phyloP scores from a whole-genome alignment of 2,329 filamentous ascomycete species.

The Beauveria sp. region DNA sequence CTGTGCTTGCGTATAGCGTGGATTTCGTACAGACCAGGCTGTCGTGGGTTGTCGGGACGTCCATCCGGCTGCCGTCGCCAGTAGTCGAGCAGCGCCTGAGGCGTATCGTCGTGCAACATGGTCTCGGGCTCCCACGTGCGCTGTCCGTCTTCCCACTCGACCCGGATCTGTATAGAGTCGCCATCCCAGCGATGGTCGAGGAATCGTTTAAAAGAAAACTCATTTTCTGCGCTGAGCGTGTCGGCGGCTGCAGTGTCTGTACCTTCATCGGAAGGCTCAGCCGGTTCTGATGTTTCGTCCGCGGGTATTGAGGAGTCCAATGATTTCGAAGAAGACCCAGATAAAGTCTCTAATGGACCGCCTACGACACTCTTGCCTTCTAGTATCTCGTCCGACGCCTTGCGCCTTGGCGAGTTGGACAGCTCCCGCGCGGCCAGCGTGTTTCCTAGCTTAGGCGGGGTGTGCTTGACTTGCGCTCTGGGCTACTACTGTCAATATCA shows the following conservation, averaged over 20 bases:
- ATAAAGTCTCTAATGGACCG: background rate
- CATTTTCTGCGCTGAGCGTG: background rate
- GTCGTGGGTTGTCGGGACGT: conserved; percentile 23
- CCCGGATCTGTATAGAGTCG: conserved; percentile 22
- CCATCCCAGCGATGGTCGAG: conserved; percentile 21
- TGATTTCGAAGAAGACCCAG: no score
- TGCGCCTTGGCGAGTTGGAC: background rate
- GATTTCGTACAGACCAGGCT: conserved; percentile 25
- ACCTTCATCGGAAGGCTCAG: background rate
- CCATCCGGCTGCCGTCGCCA: conserved; percentile 23
- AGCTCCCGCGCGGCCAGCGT: background rate
- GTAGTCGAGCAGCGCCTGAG: conserved; percentile 23
- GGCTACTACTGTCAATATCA: background rate
- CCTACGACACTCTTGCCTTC: no score
- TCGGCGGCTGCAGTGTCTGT: background rate
- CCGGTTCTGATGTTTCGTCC: background rate
- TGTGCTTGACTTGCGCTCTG: background rate
- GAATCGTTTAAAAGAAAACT: background rate
- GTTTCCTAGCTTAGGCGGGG: background rate
- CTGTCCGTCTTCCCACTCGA: conserved; percentile 32
- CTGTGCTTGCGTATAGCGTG: conserved; percentile 26
- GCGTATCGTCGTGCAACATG: conserved; percentile 26
- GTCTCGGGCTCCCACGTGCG: conserved; percentile 28
- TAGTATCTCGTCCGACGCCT: background rate
- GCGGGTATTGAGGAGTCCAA: background rate